Evolutionary conservation across 306 rosid species (phyloP).

Genomic region (Citrullus amarus): DNA sequence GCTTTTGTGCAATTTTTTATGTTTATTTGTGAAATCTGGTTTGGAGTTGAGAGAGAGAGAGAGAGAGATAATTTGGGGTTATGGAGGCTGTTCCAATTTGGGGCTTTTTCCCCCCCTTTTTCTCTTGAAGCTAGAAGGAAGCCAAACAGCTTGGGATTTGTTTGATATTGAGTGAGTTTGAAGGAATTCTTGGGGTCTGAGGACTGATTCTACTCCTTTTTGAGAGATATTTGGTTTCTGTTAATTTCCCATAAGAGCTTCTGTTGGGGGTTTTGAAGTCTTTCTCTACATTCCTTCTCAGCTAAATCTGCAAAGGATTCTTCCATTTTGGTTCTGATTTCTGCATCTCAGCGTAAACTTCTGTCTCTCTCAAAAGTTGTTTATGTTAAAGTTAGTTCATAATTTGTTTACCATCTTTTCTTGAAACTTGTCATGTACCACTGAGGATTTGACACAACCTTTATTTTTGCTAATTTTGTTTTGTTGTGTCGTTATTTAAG

Average conservation of each 20-base stretch:
- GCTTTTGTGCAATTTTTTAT: neutral
- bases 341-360: neutral
- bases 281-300: neutral
- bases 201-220: neutral
- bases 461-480: neutral
- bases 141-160: conserved; percentile 9
- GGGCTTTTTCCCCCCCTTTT: neutral
- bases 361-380: neutral
- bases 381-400: neutral
- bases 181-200: neutral
- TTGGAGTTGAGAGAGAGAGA: neutral
- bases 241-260: neutral
- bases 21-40: neutral
- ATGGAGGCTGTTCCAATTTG: neutral
- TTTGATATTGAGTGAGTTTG: conserved; percentile 7
- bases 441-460: neutral
- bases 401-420: neutral
- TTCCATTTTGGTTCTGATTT: neutral
- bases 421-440: neutral
- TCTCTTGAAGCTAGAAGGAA: conserved; percentile 1
- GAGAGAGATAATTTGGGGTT: neutral
- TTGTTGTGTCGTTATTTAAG: neutral
- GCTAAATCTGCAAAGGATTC: neutral
- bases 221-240: neutral
- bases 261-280: neutral